Base-by-base conservation (phyloP, 495 filamentous ascomycete genomes). In the Trichoderma virens region DNA sequence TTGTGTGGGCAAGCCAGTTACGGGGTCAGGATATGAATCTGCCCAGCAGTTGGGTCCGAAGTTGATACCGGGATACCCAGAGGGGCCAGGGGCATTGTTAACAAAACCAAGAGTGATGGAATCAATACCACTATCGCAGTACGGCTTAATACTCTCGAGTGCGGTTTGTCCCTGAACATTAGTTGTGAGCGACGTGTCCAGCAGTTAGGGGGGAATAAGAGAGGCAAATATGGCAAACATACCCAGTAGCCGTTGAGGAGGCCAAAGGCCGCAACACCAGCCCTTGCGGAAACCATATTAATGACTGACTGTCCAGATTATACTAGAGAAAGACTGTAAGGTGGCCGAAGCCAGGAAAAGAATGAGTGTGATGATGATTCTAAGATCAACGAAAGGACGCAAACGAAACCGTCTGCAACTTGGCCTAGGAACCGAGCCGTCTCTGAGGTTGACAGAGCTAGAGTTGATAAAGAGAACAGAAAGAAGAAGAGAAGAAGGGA, bases 371-470 rank as follows among this genome's bases (percentile, higher is more conserved):
- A 67, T 70, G 64, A 62, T 70, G 67, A 47, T 47, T n/a, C 62
- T 71, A 70, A 65, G 59, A 65, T 68, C 69, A 78, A 78, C 62
- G 77, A 79, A 72, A 75, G 77, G 75, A 79, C 77, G 77, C 75
- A 79, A 76, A 78, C 77, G 69, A 72, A 70, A 70, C 31, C 56
- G 74, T 73, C 67, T 75, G 73, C 75, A 67, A 74, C 6, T 23
- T 61, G 59, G 59, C 59, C 30, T 34, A 35, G 59, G 59, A 38
- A 34, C 59, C 31, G n/a, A 61, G 59, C 59, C 59, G 30, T 61
- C 59, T 61, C 59, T 61, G 59, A 25, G 30, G 31, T 61, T 61
- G 59, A 34, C 31, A 61, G 59, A 61, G 59, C 11, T 3, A 35
- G 16, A 41, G 35, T 34, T 35, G 59, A 59, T 28, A 28, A 59